Conservation (phyloP, 192 early-diverging fungal genomes). For the Allomyces macrogynus region DNA sequence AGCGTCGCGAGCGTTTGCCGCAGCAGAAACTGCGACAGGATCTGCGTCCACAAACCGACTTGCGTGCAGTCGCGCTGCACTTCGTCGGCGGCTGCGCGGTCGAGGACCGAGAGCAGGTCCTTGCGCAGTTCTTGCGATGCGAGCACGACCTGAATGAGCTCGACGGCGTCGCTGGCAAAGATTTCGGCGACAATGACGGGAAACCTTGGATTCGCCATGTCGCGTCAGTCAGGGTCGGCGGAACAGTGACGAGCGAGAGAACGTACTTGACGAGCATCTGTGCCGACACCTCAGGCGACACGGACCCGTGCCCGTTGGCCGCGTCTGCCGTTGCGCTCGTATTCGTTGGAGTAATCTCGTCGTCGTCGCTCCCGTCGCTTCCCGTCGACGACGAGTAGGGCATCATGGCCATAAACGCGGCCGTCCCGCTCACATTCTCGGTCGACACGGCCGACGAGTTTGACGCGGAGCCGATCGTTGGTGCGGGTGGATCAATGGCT, state of each 20-base stretch:
- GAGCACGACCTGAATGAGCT: slow-evolving; percentile 51
- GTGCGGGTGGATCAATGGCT: too few relatives aligned
- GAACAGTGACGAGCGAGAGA: background rate
- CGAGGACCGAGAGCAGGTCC: slow-evolving; percentile 69
- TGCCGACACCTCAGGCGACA: slow-evolving; percentile 1
- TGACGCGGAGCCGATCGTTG: too few relatives aligned
- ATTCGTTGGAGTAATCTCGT: background rate
- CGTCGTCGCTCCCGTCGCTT: too few relatives aligned
- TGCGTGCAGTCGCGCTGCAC: slow-evolving; percentile 25
- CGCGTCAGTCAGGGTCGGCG: background rate
- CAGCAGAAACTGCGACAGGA: slow-evolving; percentile 68
- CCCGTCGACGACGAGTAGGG: too few relatives aligned
- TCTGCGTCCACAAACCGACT: slow-evolving; percentile 81
- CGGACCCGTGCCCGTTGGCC: too few relatives aligned
- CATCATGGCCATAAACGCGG: too few relatives aligned
- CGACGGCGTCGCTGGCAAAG: slow-evolving; percentile 52
- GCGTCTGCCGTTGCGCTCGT: background rate
- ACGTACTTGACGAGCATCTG: background rate
- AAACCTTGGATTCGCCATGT: slow-evolving; percentile 29
- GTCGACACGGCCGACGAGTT: too few relatives aligned
- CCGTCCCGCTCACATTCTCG: too few relatives aligned
- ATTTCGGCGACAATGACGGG: slow-evolving; percentile 64
- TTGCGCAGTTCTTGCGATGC: slow-evolving; percentile 51
- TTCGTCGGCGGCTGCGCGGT: slow-evolving; percentile 50
- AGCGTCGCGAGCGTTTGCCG: slow-evolving; percentile 85